phyloP scores from a whole-genome alignment of 768 basidiomycete species.

The Hemileccinum impolitum region DNA sequence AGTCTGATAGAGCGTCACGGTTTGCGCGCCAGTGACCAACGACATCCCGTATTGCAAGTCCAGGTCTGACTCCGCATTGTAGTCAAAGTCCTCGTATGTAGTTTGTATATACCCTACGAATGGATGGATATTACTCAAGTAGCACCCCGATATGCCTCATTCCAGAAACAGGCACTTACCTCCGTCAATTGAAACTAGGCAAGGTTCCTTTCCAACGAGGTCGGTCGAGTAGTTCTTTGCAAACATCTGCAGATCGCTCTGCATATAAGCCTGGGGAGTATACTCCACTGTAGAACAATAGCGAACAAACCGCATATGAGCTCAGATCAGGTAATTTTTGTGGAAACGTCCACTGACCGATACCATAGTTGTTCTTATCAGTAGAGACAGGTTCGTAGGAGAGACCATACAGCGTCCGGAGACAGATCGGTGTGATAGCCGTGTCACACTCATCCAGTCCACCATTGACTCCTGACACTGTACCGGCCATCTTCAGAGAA shows the following conservation, averaged over 20 bases:
- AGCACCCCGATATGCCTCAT: not conserved
- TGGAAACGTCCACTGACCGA: constrained; percentile 18
- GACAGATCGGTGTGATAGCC: constrained; percentile 29
- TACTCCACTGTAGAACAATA: constrained; percentile 27
- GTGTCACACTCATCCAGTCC: constrained; percentile 21
- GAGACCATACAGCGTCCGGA: constrained; percentile 26
- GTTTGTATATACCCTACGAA: constrained; percentile 27
- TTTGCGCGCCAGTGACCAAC: constrained; percentile 24
- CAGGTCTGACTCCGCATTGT: constrained; percentile 29
- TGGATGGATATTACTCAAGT: not conserved
- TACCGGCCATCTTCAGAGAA: constrained; percentile 14
- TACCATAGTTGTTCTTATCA: constrained; percentile 32
- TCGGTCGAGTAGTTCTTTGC: constrained; percentile 18
- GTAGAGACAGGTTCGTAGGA: constrained; percentile 25
- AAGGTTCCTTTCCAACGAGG: constrained; percentile 24
- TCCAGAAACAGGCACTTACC: constrained; percentile 16
- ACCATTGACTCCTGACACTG: not conserved
- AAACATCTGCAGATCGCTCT: constrained; percentile 32
- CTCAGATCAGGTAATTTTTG: not conserved
- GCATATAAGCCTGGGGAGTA: constrained; percentile 31
- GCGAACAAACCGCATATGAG: not conserved
- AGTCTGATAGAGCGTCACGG: constrained; percentile 31
- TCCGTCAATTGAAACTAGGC: constrained; percentile 33
- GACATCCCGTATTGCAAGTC: constrained; percentile 33
- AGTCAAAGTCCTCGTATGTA: constrained; percentile 6